Evolutionary conservation across 2,329 filamentous ascomycete genomes (phyloP), one percentile per base, ranked within the genome.

Genomic region (Aspergillus tamarii): DNA sequence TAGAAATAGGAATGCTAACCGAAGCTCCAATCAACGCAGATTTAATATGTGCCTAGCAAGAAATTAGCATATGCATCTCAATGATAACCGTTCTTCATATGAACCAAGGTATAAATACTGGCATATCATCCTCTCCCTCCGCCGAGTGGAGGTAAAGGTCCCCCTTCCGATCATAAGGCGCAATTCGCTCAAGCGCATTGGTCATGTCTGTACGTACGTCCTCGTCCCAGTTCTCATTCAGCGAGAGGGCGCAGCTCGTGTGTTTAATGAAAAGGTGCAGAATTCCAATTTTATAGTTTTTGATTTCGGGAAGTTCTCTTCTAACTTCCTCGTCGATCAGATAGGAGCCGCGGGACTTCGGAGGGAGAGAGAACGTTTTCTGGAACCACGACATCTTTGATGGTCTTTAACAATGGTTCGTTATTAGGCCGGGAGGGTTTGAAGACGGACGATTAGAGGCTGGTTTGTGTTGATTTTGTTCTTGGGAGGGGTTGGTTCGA

Each of bases 201-300:
- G 88, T 93, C 94, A 98, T 97, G 79, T 99, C 93, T 46, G 86
- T 86, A 63, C 93, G 87, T n/a, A 99, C 95, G 80, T 96, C 92
- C 53, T 82, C 79, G 75, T 94, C 92, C 82, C 83, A 90, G 81
- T 98, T 98, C 85, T 99, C 95, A 76, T 99, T 99, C 72, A 99
- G 82, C 64, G 88, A 92, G 59, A 99, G 84, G 14, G 91, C 95
- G 80, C 93, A 97, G 73, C 89, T 93, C 6, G 95, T 99, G 81
- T 99, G 95, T 81, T 99, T 94, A 60, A 98, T 85, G 78, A 98
- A 99, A 54, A 99, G 85, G 77, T 97, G 89, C 66, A 98, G 82
- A 65, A 96, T 81, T 52, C 93, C 93, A 70, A 95, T 87, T 77
- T 94, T 94, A 86, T 96, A 97, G 69, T 87, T 78, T 64, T 84